These are phyloP conservation scores for Clonostachys rhizophaga DNA, from an alignment of 2,329 filamentous ascomycete species.

Conservation along the genomic window DNA sequence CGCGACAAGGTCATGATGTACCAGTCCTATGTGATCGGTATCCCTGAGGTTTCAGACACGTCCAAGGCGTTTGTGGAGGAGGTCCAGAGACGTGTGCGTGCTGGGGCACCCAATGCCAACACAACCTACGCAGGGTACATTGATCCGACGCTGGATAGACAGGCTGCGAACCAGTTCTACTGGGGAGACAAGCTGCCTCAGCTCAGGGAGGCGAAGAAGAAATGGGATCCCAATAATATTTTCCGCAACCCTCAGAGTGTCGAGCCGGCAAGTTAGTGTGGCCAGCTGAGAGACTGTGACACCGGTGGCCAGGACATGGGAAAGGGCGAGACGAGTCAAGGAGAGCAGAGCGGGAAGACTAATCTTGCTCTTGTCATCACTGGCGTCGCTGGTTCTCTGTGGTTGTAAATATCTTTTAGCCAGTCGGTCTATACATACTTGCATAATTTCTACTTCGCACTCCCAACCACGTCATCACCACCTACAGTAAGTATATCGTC, in stretches of 20 bases:
- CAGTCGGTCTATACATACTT: too few species aligned
- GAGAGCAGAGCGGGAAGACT: too few species aligned
- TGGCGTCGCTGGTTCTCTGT: too few species aligned
- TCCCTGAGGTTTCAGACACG: constrained; percentile 34
- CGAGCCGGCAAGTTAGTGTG: constrained; percentile 12
- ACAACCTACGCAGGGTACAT: constrained; percentile 62
- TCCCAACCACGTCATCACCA: too few species aligned
- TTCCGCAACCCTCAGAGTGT: constrained; percentile 58
- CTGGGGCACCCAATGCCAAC: constrained; percentile 26
- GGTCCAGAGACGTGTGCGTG: constrained; percentile 38
- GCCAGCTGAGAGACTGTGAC: too few species aligned
- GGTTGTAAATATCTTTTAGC: too few species aligned
- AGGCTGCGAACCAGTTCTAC: constrained; percentile 41
- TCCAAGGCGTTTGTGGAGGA: constrained; percentile 46
- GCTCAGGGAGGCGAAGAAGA: constrained; percentile 43
- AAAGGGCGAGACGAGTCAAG: too few species aligned
- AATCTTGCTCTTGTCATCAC: too few species aligned
- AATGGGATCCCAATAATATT: constrained; percentile 45
- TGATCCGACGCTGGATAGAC: constrained; percentile 40
- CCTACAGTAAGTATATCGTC: too few species aligned
- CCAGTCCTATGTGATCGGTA: constrained; percentile 54
- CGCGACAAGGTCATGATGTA: constrained; percentile 61
- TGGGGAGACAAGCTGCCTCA: constrained; percentile 47
- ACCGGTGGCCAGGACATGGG: too few species aligned
- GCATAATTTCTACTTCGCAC: too few species aligned